Evolutionary conservation across 345 rosid species (phyloP).

Genomic region (Eucalyptus tenuipes): DNA sequence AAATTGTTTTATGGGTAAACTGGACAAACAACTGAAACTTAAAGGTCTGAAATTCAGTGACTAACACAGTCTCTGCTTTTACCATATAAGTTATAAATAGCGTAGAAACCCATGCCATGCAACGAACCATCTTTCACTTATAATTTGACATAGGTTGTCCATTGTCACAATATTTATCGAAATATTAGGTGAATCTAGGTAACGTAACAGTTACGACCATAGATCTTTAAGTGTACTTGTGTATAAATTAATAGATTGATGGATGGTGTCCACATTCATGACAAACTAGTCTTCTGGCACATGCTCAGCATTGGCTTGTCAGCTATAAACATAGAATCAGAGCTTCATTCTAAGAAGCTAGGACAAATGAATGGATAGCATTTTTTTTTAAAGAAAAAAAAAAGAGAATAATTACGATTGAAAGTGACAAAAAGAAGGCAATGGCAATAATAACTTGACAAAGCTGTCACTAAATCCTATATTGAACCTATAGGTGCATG

Average conservation of each 20-base stretch:
- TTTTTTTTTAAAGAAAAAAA: too few species aligned
- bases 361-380: not conserved
- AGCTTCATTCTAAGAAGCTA: not conserved
- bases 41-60: not conserved
- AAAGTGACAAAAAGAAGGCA: not conserved
- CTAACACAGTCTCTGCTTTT: not conserved
- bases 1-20: not conserved
- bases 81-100: not conserved
- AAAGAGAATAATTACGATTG: not conserved
- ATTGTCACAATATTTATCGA: not conserved
- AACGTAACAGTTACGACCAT: not conserved
- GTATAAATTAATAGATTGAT: not conserved
- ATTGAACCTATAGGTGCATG: not conserved
- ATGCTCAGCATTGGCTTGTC: not conserved
- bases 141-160: not conserved
- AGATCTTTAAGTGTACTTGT: not conserved
- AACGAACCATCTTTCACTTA: not conserved
- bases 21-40: not conserved
- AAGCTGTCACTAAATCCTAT: not conserved
- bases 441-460: not conserved
- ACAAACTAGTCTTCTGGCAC: not conserved
- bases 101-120: not conserved
- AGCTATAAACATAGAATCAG: not conserved
- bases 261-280: not conserved
- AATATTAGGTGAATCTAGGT: not conserved